Evolutionary conservation across 768 basidiomycete genomes (phyloP).

Genomic region (Xanthoconium stramineum): DNA sequence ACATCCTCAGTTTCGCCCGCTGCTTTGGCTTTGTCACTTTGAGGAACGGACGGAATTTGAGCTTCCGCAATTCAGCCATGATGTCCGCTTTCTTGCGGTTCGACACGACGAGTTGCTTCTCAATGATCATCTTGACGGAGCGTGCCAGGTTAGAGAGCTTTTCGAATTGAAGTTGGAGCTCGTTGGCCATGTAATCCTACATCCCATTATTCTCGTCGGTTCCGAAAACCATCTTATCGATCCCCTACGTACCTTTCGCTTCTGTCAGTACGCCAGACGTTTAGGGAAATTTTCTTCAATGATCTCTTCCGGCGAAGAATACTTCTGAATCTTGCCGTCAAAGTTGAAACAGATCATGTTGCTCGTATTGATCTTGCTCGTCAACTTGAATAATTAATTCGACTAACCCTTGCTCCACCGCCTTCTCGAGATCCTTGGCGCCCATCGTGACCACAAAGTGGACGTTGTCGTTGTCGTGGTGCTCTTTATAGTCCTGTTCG

Average conservation of each 20-base stretch:
- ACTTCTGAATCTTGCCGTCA: slow-evolving; percentile 94
- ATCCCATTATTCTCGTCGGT: background rate
- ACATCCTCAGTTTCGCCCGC: slow-evolving; percentile 62
- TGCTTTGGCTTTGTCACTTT: slow-evolving; percentile 66
- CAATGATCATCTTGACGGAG: slow-evolving; percentile 95
- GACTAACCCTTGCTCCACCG: slow-evolving; percentile 82
- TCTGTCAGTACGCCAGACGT: slow-evolving; percentile 88
- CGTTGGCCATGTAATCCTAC: slow-evolving; percentile 81
- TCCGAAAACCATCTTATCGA: background rate
- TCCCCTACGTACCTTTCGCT: slow-evolving; percentile 71
- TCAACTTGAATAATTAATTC: slow-evolving; percentile 95
- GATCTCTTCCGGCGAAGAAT: slow-evolving; percentile 85
- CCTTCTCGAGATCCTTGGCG: slow-evolving; percentile 78
- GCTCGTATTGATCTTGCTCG: slow-evolving; percentile 76
- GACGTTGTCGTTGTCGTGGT: slow-evolving; percentile 89
- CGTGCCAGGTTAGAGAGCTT: slow-evolving; percentile 91
- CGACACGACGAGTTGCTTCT: slow-evolving; percentile 74
- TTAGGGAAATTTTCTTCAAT: slow-evolving; percentile 89
- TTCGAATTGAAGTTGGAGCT: slow-evolving; percentile 78
- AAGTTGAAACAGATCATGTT: slow-evolving; percentile 99
- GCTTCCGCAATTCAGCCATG: slow-evolving; percentile 74
- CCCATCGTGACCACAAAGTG: slow-evolving; percentile 84
- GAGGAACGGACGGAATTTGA: slow-evolving; percentile 89
- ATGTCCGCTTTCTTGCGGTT: slow-evolving; percentile 89
- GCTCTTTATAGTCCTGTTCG: slow-evolving; percentile 90